phyloP scores from a whole-genome alignment of 2,329 filamentous ascomycete species.

The Bipolaris zeicola region DNA sequence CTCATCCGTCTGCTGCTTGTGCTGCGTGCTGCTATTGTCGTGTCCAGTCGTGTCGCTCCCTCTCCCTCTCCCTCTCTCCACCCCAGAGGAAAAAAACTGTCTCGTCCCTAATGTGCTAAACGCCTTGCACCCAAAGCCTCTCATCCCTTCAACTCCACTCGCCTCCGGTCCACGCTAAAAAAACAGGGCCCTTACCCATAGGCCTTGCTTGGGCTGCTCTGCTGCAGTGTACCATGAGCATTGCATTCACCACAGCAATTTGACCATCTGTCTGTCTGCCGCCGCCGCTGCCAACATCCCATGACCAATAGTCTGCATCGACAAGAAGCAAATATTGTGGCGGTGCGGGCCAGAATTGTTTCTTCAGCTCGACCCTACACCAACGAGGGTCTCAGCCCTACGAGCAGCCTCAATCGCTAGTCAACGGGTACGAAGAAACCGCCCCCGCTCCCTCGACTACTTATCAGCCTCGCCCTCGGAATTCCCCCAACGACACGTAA shows the following conservation, averaged over 20 bases:
- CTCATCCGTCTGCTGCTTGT: constrained; percentile 21
- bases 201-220: constrained; percentile 23
- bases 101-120: background rate
- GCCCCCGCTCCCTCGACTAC: constrained; percentile 20
- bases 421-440: constrained; percentile 13
- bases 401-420: constrained; percentile 15
- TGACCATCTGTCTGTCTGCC: constrained; percentile 5
- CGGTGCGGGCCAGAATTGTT: constrained; percentile 27
- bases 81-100: constrained; percentile 6
- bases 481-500: constrained; percentile 17
- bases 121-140: constrained; percentile 1
- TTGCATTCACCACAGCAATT: constrained; percentile 10
- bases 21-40: constrained; percentile 7
- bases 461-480: constrained; percentile 24
- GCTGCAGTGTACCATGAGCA: constrained; percentile 40
- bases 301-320: constrained; percentile 7
- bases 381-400: constrained; percentile 11
- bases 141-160: constrained; percentile 16
- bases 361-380: constrained; percentile 17
- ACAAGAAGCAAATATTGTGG: constrained; percentile 23
- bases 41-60: constrained; percentile 13
- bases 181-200: constrained; percentile 17
- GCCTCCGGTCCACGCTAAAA: constrained; percentile 25
- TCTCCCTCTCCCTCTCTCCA: constrained; percentile 5
- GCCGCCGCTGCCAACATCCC: background rate